Base-by-base conservation (phyloP, 805 yeast species). In the Starmerella floricola region DNA sequence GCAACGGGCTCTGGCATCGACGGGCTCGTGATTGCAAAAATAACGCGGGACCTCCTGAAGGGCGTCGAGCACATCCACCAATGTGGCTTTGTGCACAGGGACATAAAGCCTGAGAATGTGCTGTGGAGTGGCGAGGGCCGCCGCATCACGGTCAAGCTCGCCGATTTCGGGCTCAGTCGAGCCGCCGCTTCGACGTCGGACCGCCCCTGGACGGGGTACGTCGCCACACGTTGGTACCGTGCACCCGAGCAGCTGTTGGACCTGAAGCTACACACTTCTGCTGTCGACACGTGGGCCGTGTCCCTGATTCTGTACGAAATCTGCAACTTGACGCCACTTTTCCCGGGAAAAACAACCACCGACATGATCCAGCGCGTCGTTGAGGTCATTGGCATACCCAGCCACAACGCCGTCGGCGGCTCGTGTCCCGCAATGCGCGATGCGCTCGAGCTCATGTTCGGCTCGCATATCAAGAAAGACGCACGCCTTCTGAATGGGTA, bases 191-290 rank as follows among this genome's bases (percentile, higher is more conserved):
- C 20, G 6, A 82, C 81, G 0, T 66, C 75, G 29, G 72, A 74
- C 0, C 48, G 38, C 6, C 76, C 74, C 41, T 67, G 84, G 57
- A 82, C 96, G 0, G 74, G 85, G 1, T 88, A 87, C 57, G 96
- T 88, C 16, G 95, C 93, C 1, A 88, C 97, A 1, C 66, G 96
- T 48, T 88, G 98, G 98, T 88, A 88, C 60, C 67, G 96, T 42
- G 87, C 96, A 0, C 98, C 98, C 0, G 98, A 88, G 57, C 65
- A 88, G 41, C 63, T 88, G 15, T 47, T 61, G 20, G 50, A 48
- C 13, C 34, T 49, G 16, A 40, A 46, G 13, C 79, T 75, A 56
- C 88, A 88, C 56, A 76, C 91, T 0, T 76, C 75, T 2, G 84
- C 86, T 0, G 74, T 88, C 8, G 97, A 88, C 61, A 66, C 84